Evolutionary conservation across 495 filamentous ascomycete species (phyloP), one percentile per base, ranked within the genome.

Genomic region (Extremus antarcticus): DNA sequence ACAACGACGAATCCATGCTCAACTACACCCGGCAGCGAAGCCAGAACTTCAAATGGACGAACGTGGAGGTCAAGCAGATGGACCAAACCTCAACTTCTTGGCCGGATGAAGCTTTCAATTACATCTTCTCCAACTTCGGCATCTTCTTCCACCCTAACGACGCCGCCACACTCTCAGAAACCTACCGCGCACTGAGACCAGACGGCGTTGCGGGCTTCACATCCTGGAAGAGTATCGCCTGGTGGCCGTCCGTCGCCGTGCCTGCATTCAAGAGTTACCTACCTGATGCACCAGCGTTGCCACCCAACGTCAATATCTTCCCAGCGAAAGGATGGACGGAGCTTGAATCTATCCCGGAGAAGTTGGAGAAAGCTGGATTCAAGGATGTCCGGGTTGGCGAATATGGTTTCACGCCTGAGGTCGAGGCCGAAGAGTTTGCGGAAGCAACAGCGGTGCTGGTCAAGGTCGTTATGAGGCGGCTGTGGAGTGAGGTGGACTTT

Each of bases 121-220:
- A 77, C 50, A 83, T 64, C 62, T 87, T 87, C 22, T 88, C 68
- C 79, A 84, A 87, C 68, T 85, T 88, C 2, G 84, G 79, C 54
- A 87, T 68, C 61, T 75, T 76, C 65, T 76, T 74, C 23, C 59
- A 46, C 48, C 32, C 20, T 1, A 29, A 50, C 48, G 48, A 51
- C 25, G 29, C 11, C 2, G 19, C 10, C 1, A 46, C 54, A 1
- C 38, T 56, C 9, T 15, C 15, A 2, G 47, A 50, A 22, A 35
- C 54, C 15, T 41, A 47, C 25, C 54, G 48, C 2, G 38, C 41
- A 3, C 23, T 56, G 9, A 43, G 3, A 17, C 23, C 17, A 11
- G 35, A 23, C 1, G 54, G 54, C 4, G 19, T 17, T 1, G 54
- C 47, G 4, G 47, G 54, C 21, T 51, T 56, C 38, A 51, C 47